Evolutionary conservation across 345 rosid species (phyloP).

Genomic region (Eucalyptus cloeziana): DNA sequence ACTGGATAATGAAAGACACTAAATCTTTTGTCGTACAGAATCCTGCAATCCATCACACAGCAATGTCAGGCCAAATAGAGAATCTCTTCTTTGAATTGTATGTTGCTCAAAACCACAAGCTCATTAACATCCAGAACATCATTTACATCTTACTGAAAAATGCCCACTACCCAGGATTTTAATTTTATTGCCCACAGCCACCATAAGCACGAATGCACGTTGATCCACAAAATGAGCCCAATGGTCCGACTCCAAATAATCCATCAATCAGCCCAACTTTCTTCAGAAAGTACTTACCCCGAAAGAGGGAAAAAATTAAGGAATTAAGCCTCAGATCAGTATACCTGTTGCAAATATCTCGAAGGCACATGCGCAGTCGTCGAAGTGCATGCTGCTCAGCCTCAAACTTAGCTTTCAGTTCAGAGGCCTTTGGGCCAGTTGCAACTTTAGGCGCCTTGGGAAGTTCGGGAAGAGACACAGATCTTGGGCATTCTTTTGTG

Average conservation of each 20-base stretch:
- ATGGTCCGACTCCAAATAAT: background rate
- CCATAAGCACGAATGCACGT: background rate
- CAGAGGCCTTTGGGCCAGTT: constrained; percentile 87
- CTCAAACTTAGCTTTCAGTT: constrained; percentile 88
- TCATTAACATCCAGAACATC: background rate
- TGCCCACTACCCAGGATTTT: background rate
- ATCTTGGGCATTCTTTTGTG: constrained; percentile 28
- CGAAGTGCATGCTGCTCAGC: constrained; percentile 99
- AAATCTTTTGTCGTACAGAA: constrained; percentile 83
- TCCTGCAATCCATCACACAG: constrained; percentile 26
- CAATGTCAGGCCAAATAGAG: background rate
- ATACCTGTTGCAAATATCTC: constrained; percentile 98
- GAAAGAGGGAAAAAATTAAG: background rate
- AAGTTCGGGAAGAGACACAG: constrained; percentile 53
- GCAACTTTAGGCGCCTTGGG: constrained; percentile 74
- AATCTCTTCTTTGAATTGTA: background rate
- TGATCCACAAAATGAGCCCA: background rate
- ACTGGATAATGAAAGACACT: constrained; percentile 93
- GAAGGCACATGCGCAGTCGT: constrained; percentile 93
- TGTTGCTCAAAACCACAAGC: background rate
- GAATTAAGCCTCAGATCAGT: background rate
- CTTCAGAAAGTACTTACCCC: background rate
- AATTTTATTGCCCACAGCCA: background rate
- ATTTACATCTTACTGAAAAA: background rate
- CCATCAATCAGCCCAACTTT: background rate